Evolutionary conservation across 352 stramenopile genomes (phyloP).

Genomic region (Phytopythium ostracodes): DNA sequence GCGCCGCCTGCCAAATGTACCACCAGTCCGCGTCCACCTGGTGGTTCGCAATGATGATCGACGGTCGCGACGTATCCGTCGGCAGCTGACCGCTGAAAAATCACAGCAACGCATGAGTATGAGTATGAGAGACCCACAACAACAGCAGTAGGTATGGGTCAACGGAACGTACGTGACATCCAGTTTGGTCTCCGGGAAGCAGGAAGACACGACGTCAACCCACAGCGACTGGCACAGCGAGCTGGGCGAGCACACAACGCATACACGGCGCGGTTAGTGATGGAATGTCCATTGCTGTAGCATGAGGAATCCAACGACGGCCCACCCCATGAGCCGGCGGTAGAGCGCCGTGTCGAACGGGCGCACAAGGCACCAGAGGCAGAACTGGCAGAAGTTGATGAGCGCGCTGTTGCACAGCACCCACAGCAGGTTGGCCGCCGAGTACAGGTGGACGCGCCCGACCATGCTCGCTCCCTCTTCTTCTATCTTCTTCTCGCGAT

Average conservation of each 20-base stretch:
- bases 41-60: constrained; percentile 91
- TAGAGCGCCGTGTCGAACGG: constrained; percentile 84
- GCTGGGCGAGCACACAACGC: constrained; percentile 14
- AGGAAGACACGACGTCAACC: constrained; percentile 83
- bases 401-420: constrained; percentile 78
- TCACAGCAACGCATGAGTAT: neutral
- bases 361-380: constrained; percentile 80
- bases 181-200: constrained; percentile 83
- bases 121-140: too few species aligned
- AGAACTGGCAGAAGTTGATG: constrained; percentile 77
- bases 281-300: neutral
- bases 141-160: too few species aligned
- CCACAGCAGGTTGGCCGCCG: constrained; percentile 78
- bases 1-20: constrained; percentile 89
- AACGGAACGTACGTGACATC: constrained; percentile 62
- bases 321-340: constrained; percentile 71
- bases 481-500: neutral
- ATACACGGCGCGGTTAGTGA: neutral
- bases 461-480: constrained; percentile 31
- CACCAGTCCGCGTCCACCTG: constrained; percentile 92
- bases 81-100: constrained; percentile 64
- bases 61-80: constrained; percentile 59
- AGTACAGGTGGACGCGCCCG: constrained; percentile 58
- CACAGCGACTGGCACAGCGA: constrained; percentile 69
- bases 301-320: neutral